phyloP scores from a whole-genome alignment of 2,329 filamentous ascomycete species.

The Phialophora expanda region DNA sequence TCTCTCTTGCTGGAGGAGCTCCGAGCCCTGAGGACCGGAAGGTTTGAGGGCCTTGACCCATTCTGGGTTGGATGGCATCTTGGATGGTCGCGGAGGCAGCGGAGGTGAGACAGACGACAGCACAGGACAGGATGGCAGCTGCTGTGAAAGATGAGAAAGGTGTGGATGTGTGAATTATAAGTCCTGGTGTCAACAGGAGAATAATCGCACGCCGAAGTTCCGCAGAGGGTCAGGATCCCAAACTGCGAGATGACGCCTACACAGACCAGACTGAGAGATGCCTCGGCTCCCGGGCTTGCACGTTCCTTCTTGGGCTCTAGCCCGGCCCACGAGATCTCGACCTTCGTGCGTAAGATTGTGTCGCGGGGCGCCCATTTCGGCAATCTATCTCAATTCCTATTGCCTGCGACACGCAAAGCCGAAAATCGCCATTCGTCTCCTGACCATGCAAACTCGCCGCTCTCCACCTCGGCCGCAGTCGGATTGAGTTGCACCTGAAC shows the following conservation, averaged over 20 bases:
- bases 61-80: conserved; percentile 55
- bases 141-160: background rate
- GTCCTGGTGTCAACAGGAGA: conserved; percentile 2
- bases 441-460: conserved; percentile 6
- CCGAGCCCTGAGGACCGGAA: conserved; percentile 69
- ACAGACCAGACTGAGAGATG: background rate
- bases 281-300: conserved; percentile 6
- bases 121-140: background rate
- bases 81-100: conserved; percentile 1
- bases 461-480: conserved; percentile 6
- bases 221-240: background rate
- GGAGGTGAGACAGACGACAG: background rate
- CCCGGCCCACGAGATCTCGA: background rate
- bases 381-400: conserved; percentile 17
- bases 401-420: background rate
- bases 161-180: background rate
- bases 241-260: background rate
- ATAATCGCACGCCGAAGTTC: conserved; percentile 15
- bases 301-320: background rate
- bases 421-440: background rate
- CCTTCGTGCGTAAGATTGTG: conserved; percentile 18
- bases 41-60: conserved; percentile 73
- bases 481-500: background rate
- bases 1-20: conserved; percentile 72
- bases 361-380: background rate